These are phyloP conservation scores for Polygonum maritimum DNA, from an alignment of 148 eudicot species.

Conservation along the genomic window DNA sequence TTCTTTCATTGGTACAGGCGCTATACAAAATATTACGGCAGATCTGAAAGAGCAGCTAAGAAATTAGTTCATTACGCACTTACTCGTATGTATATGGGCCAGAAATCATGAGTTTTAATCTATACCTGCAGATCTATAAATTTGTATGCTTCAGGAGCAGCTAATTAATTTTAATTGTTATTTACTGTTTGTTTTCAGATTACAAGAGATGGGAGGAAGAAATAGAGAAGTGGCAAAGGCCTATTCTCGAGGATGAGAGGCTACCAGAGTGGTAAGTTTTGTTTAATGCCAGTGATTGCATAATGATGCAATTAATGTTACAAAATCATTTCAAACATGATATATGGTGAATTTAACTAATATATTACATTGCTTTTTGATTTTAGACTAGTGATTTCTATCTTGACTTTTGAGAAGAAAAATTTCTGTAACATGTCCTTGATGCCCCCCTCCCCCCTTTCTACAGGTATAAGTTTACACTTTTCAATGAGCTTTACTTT, in stretches of 20 bases:
- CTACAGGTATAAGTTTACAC: constrained; percentile 92
- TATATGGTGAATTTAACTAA: not conserved
- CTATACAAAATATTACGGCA: constrained; percentile 84
- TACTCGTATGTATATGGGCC: constrained; percentile 51
- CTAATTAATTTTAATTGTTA: not conserved
- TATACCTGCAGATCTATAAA: not conserved
- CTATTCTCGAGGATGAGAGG: constrained; percentile 68
- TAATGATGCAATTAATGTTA: not conserved
- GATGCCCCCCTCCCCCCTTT: not conserved
- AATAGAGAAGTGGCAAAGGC: constrained; percentile 95
- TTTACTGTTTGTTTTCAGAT: constrained; percentile 33
- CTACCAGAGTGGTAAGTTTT: constrained; percentile 86
- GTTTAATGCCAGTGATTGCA: not conserved
- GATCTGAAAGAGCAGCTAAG: constrained; percentile 76
- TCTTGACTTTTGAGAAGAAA: not conserved
- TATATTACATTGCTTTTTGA: not conserved
- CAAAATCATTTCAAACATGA: not conserved
- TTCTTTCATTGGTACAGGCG: constrained; percentile 41
- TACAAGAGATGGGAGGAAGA: constrained; percentile 98
- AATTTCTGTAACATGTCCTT: not conserved
- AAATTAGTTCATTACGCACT: constrained; percentile 87
- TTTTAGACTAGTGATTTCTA: not conserved
- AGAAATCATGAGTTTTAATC: not conserved
- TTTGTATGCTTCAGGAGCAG: not conserved
- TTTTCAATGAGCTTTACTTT: constrained; percentile 94